Evolutionary conservation across 2,329 filamentous ascomycete genomes (phyloP), one percentile per base, ranked within the genome.

Genomic region (Trichoderma arundinaceum): DNA sequence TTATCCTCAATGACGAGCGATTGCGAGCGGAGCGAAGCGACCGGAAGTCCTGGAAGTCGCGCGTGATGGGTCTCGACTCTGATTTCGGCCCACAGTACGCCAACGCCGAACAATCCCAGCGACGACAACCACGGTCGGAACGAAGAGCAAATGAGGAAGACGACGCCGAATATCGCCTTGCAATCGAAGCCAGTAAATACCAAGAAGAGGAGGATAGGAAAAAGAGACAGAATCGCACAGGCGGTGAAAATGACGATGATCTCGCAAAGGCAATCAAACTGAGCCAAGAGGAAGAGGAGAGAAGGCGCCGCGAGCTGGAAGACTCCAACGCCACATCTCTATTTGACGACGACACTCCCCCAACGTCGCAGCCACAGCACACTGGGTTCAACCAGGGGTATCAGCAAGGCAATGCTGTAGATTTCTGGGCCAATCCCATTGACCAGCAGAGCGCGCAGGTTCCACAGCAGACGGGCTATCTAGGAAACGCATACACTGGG

Each of bases 331-430:
- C 92, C 19, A 84, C 90, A 54, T 88, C 92, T 19, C 84, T 99
- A n/a, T 98, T 99, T 73, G 94, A 96, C 72, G 92, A 96, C 71
- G 86, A 87, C 41, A 84, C 88, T 6, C 78, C 83, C 28, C 87
- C 89, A 73, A 72, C 75, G 3, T 69, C 73, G 52, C 90, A 92
- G 72, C 86, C 91, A 41, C 92, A 94, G 78, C 88, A 87, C 46
- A 98, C 94, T 13, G 94, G 93, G 41, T 93, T 92, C 81, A 98
- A 97, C 78, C 94, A 97, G 80, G 94, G 94, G 53, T 99, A 99
- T 74, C 94, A 98, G 81, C 95, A 99, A 79, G 94, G 97, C 75
- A 91, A 91, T 65, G 92, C 92, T 12, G 95, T 99, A 17, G 95
- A 99, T 79, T 98, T 96, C 88, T 95, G 96, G 72, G 95, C 94